Percentiles rank a stretch among this genome's conserved stretches.
These are phyloP conservation scores for Pilatotrama ljubarskyi DNA, from an alignment of 768 basidiomycete species.

Conservation along the genomic window DNA sequence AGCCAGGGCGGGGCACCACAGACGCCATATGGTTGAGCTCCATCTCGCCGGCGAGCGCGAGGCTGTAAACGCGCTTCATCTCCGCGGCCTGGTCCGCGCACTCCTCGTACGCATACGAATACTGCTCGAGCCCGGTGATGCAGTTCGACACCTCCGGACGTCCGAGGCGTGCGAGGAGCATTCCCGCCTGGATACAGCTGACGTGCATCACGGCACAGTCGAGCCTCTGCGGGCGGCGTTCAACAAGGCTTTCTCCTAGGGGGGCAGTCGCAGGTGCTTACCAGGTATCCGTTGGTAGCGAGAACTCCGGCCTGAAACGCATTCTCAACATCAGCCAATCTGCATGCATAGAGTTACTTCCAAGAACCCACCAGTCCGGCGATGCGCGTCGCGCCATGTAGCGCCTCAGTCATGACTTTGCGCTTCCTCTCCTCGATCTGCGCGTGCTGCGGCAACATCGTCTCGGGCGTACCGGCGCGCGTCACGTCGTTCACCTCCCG, in stretches of 20 bases:
- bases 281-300: slow-evolving; percentile 85
- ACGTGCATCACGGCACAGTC: slow-evolving; percentile 91
- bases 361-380: slow-evolving; percentile 72
- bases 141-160: slow-evolving; percentile 83
- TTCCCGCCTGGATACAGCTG: slow-evolving; percentile 81
- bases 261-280: slow-evolving; percentile 34
- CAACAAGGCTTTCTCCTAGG: neutral
- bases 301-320: slow-evolving; percentile 68
- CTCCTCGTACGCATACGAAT: slow-evolving; percentile 85
- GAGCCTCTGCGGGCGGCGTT: slow-evolving; percentile 48
- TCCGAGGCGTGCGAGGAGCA: slow-evolving; percentile 77
- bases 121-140: slow-evolving; percentile 84
- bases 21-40: slow-evolving; percentile 44
- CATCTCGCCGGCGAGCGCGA: slow-evolving; percentile 39
- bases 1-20: slow-evolving; percentile 28
- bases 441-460: slow-evolving; percentile 39
- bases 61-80: slow-evolving; percentile 53
- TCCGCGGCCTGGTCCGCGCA: slow-evolving; percentile 75
- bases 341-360: neutral
- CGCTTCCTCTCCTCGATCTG: slow-evolving; percentile 65
- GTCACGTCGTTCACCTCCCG: slow-evolving; percentile 62
- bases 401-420: slow-evolving; percentile 76
- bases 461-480: slow-evolving; percentile 37
- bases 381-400: slow-evolving; percentile 84
- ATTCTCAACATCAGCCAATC: neutral